A percentile compares a stretch with the other conserved stretches of the same genome.
Evolutionary conservation across 1,284 basidiomycete species (phyloP).

Genomic region (Tetrapyrgos nigripes): DNA sequence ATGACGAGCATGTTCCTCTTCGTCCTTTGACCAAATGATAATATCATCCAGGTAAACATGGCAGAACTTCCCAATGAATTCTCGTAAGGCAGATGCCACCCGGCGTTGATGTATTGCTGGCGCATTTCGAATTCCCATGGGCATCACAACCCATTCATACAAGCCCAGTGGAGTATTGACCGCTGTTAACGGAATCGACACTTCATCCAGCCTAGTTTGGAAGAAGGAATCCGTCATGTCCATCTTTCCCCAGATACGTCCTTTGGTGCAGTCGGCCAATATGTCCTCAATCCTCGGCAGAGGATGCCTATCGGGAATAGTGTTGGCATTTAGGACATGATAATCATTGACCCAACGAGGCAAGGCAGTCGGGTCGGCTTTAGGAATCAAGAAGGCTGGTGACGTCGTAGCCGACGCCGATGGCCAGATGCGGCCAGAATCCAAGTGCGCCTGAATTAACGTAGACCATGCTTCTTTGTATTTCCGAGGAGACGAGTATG

Average conservation of each 20-base stretch:
- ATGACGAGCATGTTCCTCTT: constrained; percentile 39
- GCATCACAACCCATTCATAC: constrained; percentile 45
- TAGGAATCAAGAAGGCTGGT: constrained; percentile 39
- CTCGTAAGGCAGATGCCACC: constrained; percentile 33
- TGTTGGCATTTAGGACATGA: too few species aligned
- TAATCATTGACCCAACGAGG: too few species aligned
- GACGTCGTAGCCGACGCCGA: constrained; percentile 33
- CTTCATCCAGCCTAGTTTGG: too few species aligned
- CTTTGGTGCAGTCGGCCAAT: constrained; percentile 28
- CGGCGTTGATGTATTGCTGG: constrained; percentile 40
- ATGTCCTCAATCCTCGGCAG: constrained; percentile 40
- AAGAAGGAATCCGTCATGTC: too few species aligned
- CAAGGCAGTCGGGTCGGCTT: constrained; percentile 35
- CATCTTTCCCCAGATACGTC: too few species aligned
- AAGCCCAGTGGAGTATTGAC: constrained; percentile 37
- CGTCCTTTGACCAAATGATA: constrained; percentile 40
- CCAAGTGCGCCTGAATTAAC: constrained; percentile 36
- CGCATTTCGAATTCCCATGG: constrained; percentile 37
- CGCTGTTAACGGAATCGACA: too few species aligned
- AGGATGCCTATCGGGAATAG: constrained; percentile 33
- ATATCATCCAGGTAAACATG: constrained; percentile 41
- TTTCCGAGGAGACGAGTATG: too few species aligned
- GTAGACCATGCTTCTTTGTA: too few species aligned
- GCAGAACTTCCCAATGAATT: constrained; percentile 23
- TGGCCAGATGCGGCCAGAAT: constrained; percentile 29